Percentiles rank a stretch among this genome's conserved stretches.
Evolutionary conservation across 2,329 filamentous ascomycete species (phyloP).

Genomic region (Fusarium secorum): DNA sequence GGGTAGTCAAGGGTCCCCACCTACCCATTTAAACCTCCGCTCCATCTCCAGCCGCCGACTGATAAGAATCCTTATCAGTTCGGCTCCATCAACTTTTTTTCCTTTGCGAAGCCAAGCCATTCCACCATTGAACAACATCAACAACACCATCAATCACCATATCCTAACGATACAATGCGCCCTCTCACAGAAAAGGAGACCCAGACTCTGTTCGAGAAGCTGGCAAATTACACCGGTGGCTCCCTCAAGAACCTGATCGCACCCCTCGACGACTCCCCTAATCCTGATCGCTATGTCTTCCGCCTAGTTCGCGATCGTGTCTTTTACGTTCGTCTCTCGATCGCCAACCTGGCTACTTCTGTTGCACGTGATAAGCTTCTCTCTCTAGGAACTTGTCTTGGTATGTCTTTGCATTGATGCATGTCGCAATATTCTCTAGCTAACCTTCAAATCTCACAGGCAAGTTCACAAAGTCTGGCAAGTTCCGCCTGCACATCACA

Average conservation of each 20-base stretch:
- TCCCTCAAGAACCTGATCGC: conserved; percentile 86
- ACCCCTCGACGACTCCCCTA: conserved; percentile 71
- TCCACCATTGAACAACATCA: conserved; percentile 14
- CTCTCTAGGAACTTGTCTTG: conserved; percentile 86
- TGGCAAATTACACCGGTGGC: conserved; percentile 90
- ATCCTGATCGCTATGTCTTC: conserved; percentile 84
- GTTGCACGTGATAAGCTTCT: conserved; percentile 83
- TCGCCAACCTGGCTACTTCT: conserved; percentile 90
- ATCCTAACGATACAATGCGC: conserved; percentile 66
- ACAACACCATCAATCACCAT: conserved; percentile 9
- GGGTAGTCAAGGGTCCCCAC: neutral
- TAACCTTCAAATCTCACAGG: conserved; percentile 55
- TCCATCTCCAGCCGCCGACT: neutral
- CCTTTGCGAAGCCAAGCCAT: conserved; percentile 7
- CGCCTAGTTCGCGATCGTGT: conserved; percentile 82
- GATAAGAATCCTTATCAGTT: conserved; percentile 39
- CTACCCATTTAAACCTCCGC: neutral
- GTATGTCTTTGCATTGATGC: conserved; percentile 46
- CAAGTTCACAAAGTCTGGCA: conserved; percentile 96
- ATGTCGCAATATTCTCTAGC: neutral
- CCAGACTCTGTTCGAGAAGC: conserved; percentile 86
- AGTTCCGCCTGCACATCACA: conserved; percentile 94
- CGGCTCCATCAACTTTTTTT: conserved; percentile 35
- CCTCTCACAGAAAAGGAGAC: conserved; percentile 82
- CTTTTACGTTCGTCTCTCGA: conserved; percentile 89